Evolutionary conservation across 2,329 filamentous ascomycete species (phyloP).

Genomic region (Fonsecaea multimorphosa): DNA sequence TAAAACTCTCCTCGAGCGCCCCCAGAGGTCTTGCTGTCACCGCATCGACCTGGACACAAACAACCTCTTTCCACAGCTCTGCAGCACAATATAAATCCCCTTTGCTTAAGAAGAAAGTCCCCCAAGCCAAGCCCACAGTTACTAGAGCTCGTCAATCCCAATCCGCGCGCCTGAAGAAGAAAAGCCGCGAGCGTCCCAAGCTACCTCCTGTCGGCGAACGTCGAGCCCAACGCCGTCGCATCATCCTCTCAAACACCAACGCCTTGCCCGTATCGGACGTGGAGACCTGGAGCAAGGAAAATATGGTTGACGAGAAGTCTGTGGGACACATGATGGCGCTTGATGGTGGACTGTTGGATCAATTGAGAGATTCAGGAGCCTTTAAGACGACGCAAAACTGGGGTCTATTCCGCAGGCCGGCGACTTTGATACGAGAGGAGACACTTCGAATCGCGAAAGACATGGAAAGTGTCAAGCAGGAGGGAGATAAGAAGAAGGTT

Average conservation of each 20-base stretch:
- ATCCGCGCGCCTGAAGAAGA: slow-evolving; percentile 55
- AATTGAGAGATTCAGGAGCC: slow-evolving; percentile 80
- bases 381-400: slow-evolving; percentile 92
- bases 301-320: slow-evolving; percentile 61
- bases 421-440: slow-evolving; percentile 77
- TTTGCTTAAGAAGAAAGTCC: slow-evolving; percentile 55
- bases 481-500: slow-evolving; percentile 45
- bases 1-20: slow-evolving; percentile 21
- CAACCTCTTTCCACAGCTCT: slow-evolving; percentile 53
- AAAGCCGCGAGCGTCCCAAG: slow-evolving; percentile 52
- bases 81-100: slow-evolving; percentile 47
- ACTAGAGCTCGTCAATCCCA: slow-evolving; percentile 40
- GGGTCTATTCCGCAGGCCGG: slow-evolving; percentile 82
- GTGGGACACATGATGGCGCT: slow-evolving; percentile 71
- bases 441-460: slow-evolving; percentile 72
- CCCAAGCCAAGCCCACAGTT: background rate
- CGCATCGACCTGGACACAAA: slow-evolving; percentile 16
- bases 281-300: slow-evolving; percentile 63
- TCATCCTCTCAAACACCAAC: slow-evolving; percentile 93
- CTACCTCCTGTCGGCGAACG: slow-evolving; percentile 77
- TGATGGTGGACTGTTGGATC: slow-evolving; percentile 73
- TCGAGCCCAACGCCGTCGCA: slow-evolving; percentile 83
- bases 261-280: slow-evolving; percentile 78
- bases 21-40: slow-evolving; percentile 3
- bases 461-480: slow-evolving; percentile 62